phyloP scores from a whole-genome alignment of 441 rosid genomes.

The Brassica balearica region DNA sequence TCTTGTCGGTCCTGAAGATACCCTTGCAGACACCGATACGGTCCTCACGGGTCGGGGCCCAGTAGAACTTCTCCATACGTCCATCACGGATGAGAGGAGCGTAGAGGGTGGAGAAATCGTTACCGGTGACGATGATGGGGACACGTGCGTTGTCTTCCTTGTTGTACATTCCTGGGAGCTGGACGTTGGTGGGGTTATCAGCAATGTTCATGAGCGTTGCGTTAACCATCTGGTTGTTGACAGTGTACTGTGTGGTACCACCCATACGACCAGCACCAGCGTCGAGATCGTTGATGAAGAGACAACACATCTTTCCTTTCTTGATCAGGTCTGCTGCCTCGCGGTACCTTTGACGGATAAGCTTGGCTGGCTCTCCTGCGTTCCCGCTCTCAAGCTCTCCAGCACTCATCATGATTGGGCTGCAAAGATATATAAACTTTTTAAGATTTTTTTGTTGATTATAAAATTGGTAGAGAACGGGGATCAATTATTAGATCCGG shows the following conservation, averaged over 20 bases:
- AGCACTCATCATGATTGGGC: conserved; percentile 99
- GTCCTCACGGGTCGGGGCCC: conserved; percentile 98
- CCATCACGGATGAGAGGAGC: conserved; percentile 97
- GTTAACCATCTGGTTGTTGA: conserved; percentile 98
- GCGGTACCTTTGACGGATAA: conserved; percentile 97
- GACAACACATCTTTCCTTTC: conserved; percentile 96
- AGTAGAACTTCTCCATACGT: conserved; percentile 98
- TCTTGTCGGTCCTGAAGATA: conserved; percentile 73
- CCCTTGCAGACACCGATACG: conserved; percentile 93
- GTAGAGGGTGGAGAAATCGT: conserved; percentile 95
- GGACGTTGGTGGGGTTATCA: conserved; percentile 89
- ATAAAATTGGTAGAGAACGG: background rate
- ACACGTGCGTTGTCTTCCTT: conserved; percentile 90
- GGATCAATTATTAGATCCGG: too few relatives aligned
- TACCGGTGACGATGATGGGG: conserved; percentile 89
- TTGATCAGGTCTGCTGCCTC: conserved; percentile 95
- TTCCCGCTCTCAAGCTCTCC: conserved; percentile 99
- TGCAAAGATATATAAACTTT: conserved; percentile 39
- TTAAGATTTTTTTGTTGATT: background rate
- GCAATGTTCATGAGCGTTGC: conserved; percentile 99
- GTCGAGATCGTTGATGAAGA: conserved; percentile 97
- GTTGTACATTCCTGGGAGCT: conserved; percentile 99
- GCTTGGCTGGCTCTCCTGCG: conserved; percentile 96
- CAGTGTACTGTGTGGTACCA: conserved; percentile 98
- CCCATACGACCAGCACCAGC: conserved; percentile 98